Conservation (phyloP, 441 rosid species). For the Erodium moschatum region DNA sequence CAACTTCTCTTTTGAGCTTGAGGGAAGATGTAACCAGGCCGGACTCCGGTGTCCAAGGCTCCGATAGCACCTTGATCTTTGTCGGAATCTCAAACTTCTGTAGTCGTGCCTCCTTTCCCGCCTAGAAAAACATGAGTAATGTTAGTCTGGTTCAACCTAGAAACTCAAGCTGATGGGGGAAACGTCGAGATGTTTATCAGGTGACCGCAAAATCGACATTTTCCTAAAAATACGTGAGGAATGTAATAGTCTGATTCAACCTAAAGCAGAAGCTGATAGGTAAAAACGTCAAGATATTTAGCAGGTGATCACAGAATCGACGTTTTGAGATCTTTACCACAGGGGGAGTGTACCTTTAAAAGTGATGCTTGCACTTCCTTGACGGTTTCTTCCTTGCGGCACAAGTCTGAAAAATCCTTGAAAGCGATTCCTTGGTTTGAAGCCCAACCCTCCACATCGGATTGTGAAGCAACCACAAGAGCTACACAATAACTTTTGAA, state of each 20-base stretch:
- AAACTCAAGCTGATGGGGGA: background rate
- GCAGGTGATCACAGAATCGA: too few relatives aligned
- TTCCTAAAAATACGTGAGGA: too few relatives aligned
- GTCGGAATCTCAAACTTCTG: conserved; percentile 87
- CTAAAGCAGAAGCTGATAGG: too few relatives aligned
- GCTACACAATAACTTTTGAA: conserved; percentile 82
- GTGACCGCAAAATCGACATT: too few relatives aligned
- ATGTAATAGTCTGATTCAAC: too few relatives aligned
- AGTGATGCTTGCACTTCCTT: conserved; percentile 73
- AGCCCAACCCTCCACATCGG: conserved; percentile 72
- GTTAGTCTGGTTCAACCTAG: too few relatives aligned
- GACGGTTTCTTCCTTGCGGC: conserved; percentile 46
- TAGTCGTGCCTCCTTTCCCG: conserved; percentile 52
- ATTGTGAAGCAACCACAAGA: conserved; percentile 62
- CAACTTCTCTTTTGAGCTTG: conserved; percentile 76
- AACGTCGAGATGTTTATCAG: too few relatives aligned
- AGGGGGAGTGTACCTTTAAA: conserved; percentile 40
- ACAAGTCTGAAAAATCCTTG: conserved; percentile 44
- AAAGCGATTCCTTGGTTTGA: conserved; percentile 48
- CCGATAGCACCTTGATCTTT: conserved; percentile 58
- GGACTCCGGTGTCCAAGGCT: conserved; percentile 88
- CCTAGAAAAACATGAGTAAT: conserved; percentile 31
- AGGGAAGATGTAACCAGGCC: conserved; percentile 89
- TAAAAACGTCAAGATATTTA: too few relatives aligned
- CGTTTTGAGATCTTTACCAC: too few relatives aligned